Evolutionary conservation across 345 rosid genomes (phyloP), one percentile per base, ranked within the genome.

Genomic region (Lumnitzera littorea): DNA sequence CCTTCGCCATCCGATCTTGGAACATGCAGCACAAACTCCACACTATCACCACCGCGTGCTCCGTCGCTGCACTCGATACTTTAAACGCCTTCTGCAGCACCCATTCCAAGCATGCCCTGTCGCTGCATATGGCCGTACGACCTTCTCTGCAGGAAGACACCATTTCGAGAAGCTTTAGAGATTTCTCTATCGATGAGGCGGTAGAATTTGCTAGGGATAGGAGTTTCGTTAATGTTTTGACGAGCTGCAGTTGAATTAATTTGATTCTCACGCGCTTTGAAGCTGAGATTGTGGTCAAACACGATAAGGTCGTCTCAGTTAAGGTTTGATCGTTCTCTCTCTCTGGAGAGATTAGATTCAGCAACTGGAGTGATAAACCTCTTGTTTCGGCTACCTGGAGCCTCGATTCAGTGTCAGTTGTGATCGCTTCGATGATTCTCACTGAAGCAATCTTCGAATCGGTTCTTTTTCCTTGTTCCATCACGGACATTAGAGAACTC

Each of bases 21-120:
- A 84, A 84, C 62, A 90, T 53, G 46, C 76, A 90, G 25, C 96
- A 94, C 59, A 82, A 24, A 23, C 84, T 73, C 99, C 99, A 94
- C 58, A 90, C 71, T 16, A 88, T 80, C 71, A 81, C 79, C 70
- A 88, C 97, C 23, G 95, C 90, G 41, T 82, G 87, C 70, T 94
- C 96, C 74, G 99, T 90, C 70, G 97, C 83, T 17, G 66, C 65
- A n/a, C 57, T 57, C 20, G 99, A 90, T 2, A 84, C 91, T 59
- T 90, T 94, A 78, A 90, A 60, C 64, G 83, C 71, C 75, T 75
- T 88, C 60, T 76, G 78, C 71, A 83, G 80, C 27, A 94, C 83
- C 16, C 86, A 88, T 70, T 82, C 84, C 50, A 83, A 61, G 61
- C 95, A 80, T 49, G 31, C 61, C 0, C 72, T 41, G 61, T 78